These are phyloP conservation scores for Xylariales sp. DNA, from an alignment of 2,329 filamentous ascomycete genomes.

Conservation along the genomic window DNA sequence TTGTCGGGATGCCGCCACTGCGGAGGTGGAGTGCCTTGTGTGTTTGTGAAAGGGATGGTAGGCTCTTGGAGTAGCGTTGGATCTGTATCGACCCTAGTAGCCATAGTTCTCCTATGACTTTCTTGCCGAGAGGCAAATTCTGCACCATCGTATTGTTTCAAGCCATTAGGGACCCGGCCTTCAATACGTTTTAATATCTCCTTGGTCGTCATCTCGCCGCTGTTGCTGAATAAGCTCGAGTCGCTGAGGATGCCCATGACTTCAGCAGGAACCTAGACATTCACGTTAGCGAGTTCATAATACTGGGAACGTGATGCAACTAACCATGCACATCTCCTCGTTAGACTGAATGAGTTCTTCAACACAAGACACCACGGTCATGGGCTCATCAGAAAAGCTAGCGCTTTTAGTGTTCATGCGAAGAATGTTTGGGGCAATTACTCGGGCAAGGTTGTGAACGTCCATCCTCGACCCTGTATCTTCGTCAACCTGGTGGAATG, in stretches of 20 bases:
- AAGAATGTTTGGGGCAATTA: slow-evolving; percentile 95
- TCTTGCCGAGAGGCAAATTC: slow-evolving; percentile 68
- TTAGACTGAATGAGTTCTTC: slow-evolving; percentile 92
- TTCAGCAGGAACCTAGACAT: slow-evolving; percentile 86
- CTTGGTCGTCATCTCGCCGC: slow-evolving; percentile 91
- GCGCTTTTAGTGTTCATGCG: slow-evolving; percentile 75
- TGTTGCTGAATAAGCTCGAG: slow-evolving; percentile 81
- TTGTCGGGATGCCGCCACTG: slow-evolving; percentile 62
- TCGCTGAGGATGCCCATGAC: slow-evolving; percentile 88
- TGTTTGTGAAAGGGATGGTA: slow-evolving; percentile 54
- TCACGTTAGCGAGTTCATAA: slow-evolving; percentile 18
- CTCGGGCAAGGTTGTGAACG: slow-evolving; percentile 94
- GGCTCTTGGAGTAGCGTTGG: slow-evolving; percentile 74
- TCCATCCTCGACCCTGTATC: slow-evolving; percentile 99
- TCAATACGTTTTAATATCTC: slow-evolving; percentile 96
- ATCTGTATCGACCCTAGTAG: slow-evolving; percentile 84
- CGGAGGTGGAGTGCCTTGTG: slow-evolving; percentile 62
- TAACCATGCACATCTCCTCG: slow-evolving; percentile 96
- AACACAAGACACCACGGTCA: slow-evolving; percentile 92
- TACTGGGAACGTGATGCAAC: slow-evolving; percentile 50
- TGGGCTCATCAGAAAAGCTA: slow-evolving; percentile 85
- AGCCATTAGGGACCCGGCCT: slow-evolving; percentile 69
- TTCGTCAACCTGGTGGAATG: slow-evolving; percentile 96
- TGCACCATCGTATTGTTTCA: slow-evolving; percentile 70
- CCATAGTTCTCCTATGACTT: slow-evolving; percentile 65